Percentiles rank a stretch among this genome's conserved stretches.
Evolutionary conservation across 2,329 filamentous ascomycete species (phyloP).

Genomic region (Fusarium secorum): DNA sequence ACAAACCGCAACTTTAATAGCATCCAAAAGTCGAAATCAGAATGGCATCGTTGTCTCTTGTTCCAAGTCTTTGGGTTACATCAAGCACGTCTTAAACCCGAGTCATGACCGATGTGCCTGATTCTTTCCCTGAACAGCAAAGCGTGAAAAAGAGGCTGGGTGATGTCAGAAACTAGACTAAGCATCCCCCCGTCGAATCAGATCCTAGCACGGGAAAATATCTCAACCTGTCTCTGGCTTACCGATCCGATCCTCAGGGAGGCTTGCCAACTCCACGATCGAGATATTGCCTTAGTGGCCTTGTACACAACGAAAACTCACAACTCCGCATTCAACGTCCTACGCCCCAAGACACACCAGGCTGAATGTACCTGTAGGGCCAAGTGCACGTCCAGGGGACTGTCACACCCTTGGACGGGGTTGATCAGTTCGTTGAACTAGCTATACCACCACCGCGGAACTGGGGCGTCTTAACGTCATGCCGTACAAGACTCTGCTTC

Average conservation of each 20-base stretch:
- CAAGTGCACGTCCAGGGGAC: not conserved
- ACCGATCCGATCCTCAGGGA: slow-evolving; percentile 7
- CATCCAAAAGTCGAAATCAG: rapidly evolving
- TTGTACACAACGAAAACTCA: not conserved
- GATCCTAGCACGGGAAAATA: not conserved
- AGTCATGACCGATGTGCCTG: not conserved
- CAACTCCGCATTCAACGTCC: not conserved
- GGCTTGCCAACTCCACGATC: slow-evolving; percentile 24
- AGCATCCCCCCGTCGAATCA: not conserved
- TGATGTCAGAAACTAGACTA: not conserved
- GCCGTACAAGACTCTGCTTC: slow-evolving; percentile 11
- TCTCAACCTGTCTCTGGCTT: slow-evolving; percentile 3
- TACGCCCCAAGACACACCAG: not conserved
- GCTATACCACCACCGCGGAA: not conserved
- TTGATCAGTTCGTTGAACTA: not conserved
- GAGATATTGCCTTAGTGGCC: slow-evolving; percentile 9
- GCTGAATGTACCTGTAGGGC: not conserved
- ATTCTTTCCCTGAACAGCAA: not conserved
- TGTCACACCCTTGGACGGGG: not conserved
- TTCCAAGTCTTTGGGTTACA: rapidly evolving
- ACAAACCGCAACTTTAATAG: rapidly evolving
- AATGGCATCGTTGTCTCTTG: not conserved
- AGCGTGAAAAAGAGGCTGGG: not conserved
- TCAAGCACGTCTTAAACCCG: not conserved
- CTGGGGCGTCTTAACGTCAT: not conserved